phyloP scores from a whole-genome alignment of 2,329 filamentous ascomycete species.

The Metarhizium brunneum region DNA sequence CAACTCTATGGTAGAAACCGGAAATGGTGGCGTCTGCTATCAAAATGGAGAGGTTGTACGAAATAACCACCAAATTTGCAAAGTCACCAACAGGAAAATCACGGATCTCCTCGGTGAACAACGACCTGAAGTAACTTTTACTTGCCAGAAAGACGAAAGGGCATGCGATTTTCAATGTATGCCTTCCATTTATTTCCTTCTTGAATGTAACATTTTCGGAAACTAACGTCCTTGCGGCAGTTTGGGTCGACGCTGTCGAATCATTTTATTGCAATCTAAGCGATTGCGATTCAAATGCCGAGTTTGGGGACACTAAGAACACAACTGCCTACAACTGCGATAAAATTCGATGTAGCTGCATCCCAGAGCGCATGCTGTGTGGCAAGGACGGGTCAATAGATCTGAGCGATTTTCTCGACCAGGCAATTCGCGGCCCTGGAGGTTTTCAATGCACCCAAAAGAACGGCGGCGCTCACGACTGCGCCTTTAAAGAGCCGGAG shows the following conservation, averaged over 20 bases:
- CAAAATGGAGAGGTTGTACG: slow-evolving; percentile 83
- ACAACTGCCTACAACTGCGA: slow-evolving; percentile 78
- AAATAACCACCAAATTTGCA: slow-evolving; percentile 95
- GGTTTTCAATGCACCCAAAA: slow-evolving; percentile 66
- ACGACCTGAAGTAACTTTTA: slow-evolving; percentile 90
- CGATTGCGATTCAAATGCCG: slow-evolving; percentile 65
- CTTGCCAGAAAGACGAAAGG: slow-evolving; percentile 64
- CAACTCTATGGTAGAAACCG: slow-evolving; percentile 75
- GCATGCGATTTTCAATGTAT: slow-evolving; percentile 92
- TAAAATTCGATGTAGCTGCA: slow-evolving; percentile 76
- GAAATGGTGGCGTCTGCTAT: slow-evolving; percentile 81
- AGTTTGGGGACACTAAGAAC: slow-evolving; percentile 63
- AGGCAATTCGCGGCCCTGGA: slow-evolving; percentile 80
- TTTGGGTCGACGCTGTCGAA: slow-evolving; percentile 90
- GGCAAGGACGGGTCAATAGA: slow-evolving; percentile 87
- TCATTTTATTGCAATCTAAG: slow-evolving; percentile 93
- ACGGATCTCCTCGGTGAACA: slow-evolving; percentile 74
- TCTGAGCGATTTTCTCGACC: slow-evolving; percentile 75
- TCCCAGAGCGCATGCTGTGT: slow-evolving; percentile 87
- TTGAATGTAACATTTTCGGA: not conserved
- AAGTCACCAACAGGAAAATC: slow-evolving; percentile 94
- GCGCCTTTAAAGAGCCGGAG: slow-evolving; percentile 79
- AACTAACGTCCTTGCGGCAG: slow-evolving; percentile 29
- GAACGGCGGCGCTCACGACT: slow-evolving; percentile 54
- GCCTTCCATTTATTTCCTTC: slow-evolving; percentile 19